Evolutionary conservation across 192 early-diverging fungal species (phyloP), one percentile per base, ranked within the genome.

Genomic region (Mycoemilia scoparia): DNA sequence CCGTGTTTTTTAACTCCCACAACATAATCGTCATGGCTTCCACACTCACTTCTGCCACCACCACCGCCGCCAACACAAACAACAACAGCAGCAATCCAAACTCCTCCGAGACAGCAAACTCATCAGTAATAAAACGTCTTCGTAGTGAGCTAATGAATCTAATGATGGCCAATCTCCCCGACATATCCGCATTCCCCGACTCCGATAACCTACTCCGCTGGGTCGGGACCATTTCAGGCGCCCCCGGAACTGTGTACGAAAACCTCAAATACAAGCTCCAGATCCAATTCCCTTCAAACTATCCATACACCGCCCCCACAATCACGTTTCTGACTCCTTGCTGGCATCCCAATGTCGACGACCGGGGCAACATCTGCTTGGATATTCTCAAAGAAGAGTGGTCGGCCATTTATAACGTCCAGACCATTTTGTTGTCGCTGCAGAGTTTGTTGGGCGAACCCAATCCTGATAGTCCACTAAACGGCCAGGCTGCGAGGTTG

Each of bases 301-400:
- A 97, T 46, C 92, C 88, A 22, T 62, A 78, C 19, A 73, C 77
- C 46, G 87, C 93, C n/a, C 93, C 93, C 9, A 82, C 74, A 20
- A 79, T 97, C 61, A 74, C 49, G 36, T 97, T 97, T 54, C 54
- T 71, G 7, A 77, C 71, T 28, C 77, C 87, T 9, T 85, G 91
- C 56, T 91, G 82, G 73, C 92, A 97, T 46, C 92, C 92, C 18
- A 97, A 84, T 49, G 85, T 93, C 1, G 87, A 95, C 49, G 67
- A 74, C 12, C 64, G 79, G 46, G 93, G 93, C 21, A 74, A 82
- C 20, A 86, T 97, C 9, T 97, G 93, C 50, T 79, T 97, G 39
- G 85, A 82, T 20, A 97, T 97, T 36, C 57, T 97, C 5, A 74
- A 70, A 29, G 93, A 97, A 33, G 70, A 88, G 37, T 97, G 93